Evolutionary conservation across 73 alveolate species (phyloP).

Genomic region (Breviolum minutum): DNA sequence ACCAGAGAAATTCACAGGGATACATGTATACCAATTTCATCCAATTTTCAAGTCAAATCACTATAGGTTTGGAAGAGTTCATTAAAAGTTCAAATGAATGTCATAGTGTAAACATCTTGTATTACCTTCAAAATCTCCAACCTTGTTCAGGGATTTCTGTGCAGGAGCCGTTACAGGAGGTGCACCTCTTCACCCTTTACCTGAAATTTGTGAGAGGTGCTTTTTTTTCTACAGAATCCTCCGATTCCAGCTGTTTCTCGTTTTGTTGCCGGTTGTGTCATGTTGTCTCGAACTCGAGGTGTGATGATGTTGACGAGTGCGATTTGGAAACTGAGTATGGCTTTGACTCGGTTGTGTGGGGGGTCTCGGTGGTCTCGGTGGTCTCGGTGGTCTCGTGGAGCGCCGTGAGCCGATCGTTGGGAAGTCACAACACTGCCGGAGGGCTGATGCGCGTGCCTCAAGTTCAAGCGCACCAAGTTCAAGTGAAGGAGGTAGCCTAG

Average conservation of each 20-base stretch:
- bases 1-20: too few relatives aligned
- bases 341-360: neutral
- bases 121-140: too few relatives aligned
- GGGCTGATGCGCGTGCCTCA: neutral
- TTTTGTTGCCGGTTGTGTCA: neutral
- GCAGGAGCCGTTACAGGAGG: constrained; percentile 42
- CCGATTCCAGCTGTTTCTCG: neutral
- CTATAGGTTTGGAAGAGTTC: too few relatives aligned
- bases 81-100: too few relatives aligned
- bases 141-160: neutral
- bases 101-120: too few relatives aligned
- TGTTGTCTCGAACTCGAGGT: neutral
- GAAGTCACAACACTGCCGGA: neutral
- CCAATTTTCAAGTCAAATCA: too few relatives aligned
- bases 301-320: constrained; percentile 4
- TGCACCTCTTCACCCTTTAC: constrained; percentile 22
- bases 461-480: neutral
- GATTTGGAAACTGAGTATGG: neutral
- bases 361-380: neutral
- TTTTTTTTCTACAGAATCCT: too few relatives aligned
- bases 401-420: neutral
- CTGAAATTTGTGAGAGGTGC: constrained; percentile 31
- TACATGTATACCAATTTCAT: too few relatives aligned
- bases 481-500: constrained; percentile 20
- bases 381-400: neutral